Evolutionary conservation across 768 basidiomycete species (phyloP).

Genomic region (Russula sp.): DNA sequence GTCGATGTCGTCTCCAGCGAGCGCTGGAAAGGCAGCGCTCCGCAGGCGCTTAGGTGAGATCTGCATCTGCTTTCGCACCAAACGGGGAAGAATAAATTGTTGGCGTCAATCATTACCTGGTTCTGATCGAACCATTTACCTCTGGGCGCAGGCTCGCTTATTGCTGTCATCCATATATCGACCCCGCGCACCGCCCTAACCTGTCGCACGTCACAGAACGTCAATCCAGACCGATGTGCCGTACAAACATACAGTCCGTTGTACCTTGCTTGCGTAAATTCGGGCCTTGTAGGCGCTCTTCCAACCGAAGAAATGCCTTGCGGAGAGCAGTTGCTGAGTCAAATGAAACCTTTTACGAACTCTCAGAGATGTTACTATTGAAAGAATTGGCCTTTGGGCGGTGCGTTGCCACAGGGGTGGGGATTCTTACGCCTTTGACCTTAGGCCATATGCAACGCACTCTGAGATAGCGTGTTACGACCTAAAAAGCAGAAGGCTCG

Average conservation of each 20-base stretch:
- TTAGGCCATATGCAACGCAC: neutral
- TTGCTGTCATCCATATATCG: neutral
- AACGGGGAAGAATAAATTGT: neutral
- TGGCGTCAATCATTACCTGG: constrained; percentile 8
- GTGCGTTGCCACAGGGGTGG: neutral
- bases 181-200: neutral
- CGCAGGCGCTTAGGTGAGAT: neutral
- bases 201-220: neutral
- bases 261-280: neutral
- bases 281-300: neutral
- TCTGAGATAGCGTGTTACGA: neutral
- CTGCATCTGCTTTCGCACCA: neutral
- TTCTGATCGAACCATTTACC: constrained; percentile 9
- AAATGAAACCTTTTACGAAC: neutral
- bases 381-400: neutral
- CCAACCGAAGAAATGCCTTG: neutral
- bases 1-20: neutral
- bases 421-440: neutral
- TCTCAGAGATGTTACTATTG: neutral
- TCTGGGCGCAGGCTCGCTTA: neutral
- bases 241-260: neutral
- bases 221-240: neutral
- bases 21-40: neutral
- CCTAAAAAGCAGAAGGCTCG: too few relatives aligned
- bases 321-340: neutral